These are phyloP conservation scores for Colletotrichum cordylinicola DNA, from an alignment of 2,329 filamentous ascomycete species.

Conservation along the genomic window DNA sequence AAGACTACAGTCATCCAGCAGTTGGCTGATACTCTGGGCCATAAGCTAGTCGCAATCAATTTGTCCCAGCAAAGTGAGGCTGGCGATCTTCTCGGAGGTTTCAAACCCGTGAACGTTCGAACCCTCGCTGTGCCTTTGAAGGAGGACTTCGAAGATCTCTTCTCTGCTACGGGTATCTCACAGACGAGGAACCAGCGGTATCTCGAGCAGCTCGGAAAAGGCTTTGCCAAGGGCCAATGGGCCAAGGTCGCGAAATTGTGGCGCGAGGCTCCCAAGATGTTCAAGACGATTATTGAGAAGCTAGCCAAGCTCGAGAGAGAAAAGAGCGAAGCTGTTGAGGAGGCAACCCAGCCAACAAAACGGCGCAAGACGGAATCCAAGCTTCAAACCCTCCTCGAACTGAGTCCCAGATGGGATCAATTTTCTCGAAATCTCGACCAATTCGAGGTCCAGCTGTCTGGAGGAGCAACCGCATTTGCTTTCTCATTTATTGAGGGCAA, in stretches of 20 bases:
- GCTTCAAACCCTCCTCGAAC: conserved; percentile 64
- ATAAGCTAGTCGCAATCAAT: conserved; percentile 91
- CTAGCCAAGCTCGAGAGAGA: conserved; percentile 51
- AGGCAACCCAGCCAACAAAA: conserved; percentile 69
- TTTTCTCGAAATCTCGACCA: conserved; percentile 79
- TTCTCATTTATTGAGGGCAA: conserved; percentile 98
- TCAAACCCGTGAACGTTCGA: conserved; percentile 92
- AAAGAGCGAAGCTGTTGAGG: conserved; percentile 38
- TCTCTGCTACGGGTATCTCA: conserved; percentile 84
- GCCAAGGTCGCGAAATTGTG: conserved; percentile 83
- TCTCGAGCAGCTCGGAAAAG: conserved; percentile 79
- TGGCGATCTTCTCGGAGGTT: conserved; percentile 93
- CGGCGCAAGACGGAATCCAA: conserved; percentile 70
- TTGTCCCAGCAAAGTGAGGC: conserved; percentile 97
- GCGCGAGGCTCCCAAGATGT: conserved; percentile 89
- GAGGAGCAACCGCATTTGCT: conserved; percentile 78
- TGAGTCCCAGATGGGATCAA: conserved; percentile 76
- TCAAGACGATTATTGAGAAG: conserved; percentile 70
- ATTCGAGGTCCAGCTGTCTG: conserved; percentile 80
- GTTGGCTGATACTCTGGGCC: conserved; percentile 81
- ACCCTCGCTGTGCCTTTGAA: conserved; percentile 88
- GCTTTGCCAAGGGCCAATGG: conserved; percentile 85
- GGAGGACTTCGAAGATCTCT: conserved; percentile 92
- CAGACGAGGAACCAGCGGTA: conserved; percentile 87
- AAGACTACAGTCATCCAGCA: conserved; percentile 98